phyloP scores from a whole-genome alignment of 768 basidiomycete species.

The Boletellus emodensis region DNA sequence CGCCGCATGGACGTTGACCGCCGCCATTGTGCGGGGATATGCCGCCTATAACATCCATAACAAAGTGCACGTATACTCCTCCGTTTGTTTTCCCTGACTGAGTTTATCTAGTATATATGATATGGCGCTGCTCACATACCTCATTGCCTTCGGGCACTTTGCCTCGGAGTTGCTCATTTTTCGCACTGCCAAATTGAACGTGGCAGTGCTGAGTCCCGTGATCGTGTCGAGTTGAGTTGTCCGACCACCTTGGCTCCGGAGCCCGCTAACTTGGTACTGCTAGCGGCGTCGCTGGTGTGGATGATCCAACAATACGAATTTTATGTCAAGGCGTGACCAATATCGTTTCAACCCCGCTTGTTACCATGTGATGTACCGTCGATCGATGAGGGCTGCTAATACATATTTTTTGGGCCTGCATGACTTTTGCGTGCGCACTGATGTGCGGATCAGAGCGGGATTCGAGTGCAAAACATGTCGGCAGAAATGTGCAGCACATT shows the following conservation, averaged over 20 bases:
- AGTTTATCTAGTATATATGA: slow-evolving; percentile 68
- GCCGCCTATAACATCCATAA: slow-evolving; percentile 86
- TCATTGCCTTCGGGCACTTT: slow-evolving; percentile 90
- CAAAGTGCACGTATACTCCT: slow-evolving; percentile 56
- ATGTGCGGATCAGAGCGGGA: slow-evolving; percentile 12
- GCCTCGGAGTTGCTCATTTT: slow-evolving; percentile 81
- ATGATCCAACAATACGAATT: slow-evolving; percentile 81
- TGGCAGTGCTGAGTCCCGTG: slow-evolving; percentile 65
- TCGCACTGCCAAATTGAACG: slow-evolving; percentile 60
- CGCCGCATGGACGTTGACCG: slow-evolving; percentile 85
- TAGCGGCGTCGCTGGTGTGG: slow-evolving; percentile 73
- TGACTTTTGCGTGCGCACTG: not conserved
- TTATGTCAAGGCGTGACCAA: slow-evolving; percentile 51
- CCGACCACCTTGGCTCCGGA: slow-evolving; percentile 29
- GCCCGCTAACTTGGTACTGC: slow-evolving; percentile 9
- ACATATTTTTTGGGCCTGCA: not conserved
- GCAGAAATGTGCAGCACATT: not conserved
- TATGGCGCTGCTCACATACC: slow-evolving; percentile 81
- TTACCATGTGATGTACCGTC: not conserved
- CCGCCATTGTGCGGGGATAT: slow-evolving; percentile 78
- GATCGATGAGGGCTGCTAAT: not conserved
- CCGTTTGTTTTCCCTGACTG: slow-evolving; percentile 3
- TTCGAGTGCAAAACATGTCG: not conserved
- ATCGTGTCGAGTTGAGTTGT: slow-evolving; percentile 73
- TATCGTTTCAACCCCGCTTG: not conserved